Percentiles rank a stretch among this genome's conserved stretches.
These are phyloP conservation scores for Nicotiana sylvestris DNA, from an alignment of 257 asterid genomes.

Conservation along the genomic window DNA sequence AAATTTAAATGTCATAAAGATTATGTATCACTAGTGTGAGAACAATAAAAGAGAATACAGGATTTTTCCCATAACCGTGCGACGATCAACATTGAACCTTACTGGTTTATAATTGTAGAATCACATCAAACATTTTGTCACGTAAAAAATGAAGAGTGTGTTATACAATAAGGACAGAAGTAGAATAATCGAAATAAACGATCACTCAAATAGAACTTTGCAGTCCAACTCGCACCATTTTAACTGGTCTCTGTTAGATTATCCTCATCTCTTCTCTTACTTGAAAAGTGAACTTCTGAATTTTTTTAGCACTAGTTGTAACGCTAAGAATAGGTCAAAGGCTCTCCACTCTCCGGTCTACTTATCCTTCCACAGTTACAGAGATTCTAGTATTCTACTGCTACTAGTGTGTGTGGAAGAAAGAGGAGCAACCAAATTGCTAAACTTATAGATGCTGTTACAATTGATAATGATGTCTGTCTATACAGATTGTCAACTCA, in stretches of 20 bases:
- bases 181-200: not conserved
- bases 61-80: not conserved
- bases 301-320: not conserved
- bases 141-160: not conserved
- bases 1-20: not conserved
- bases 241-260: not conserved
- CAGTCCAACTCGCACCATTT: not conserved
- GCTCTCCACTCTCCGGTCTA: not conserved
- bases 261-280: not conserved
- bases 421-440: not conserved
- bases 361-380: not conserved
- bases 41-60: not conserved
- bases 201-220: not conserved
- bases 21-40: not conserved
- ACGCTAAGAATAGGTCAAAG: not conserved
- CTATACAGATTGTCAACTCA: not conserved
- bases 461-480: not conserved
- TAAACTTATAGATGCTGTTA: not conserved
- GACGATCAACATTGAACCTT: not conserved
- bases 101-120: not conserved
- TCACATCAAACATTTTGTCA: not conserved
- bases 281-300: not conserved
- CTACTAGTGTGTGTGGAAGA: not conserved
- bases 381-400: not conserved
- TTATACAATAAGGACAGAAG: not conserved